Percentiles rank a stretch among this genome's conserved stretches.
phyloP scores from a whole-genome alignment of 257 asterid genomes.

The Gardenia jasminoides region DNA sequence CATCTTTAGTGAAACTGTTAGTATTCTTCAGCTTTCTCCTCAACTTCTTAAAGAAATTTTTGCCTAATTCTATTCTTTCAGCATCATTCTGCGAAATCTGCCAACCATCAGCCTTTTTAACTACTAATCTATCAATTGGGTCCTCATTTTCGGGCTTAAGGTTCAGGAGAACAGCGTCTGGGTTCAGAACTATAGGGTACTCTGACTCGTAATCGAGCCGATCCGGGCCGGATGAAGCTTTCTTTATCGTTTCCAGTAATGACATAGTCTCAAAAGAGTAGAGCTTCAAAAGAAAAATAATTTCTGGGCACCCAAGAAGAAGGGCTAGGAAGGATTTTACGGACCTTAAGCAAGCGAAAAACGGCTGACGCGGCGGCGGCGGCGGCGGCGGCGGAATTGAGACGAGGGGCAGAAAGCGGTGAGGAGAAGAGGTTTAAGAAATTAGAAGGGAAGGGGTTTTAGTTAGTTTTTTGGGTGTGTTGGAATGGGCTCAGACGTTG shows the following conservation, averaged over 20 bases:
- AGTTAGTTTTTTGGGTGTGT: too few relatives aligned
- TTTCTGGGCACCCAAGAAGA: neutral
- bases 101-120: constrained; percentile 55
- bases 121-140: constrained; percentile 25
- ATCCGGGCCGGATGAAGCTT: constrained; percentile 42
- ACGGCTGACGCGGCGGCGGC: constrained; percentile 3
- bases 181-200: constrained; percentile 57
- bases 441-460: neutral
- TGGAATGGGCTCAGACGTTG: neutral
- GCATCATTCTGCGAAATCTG: constrained; percentile 44
- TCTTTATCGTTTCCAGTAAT: constrained; percentile 60
- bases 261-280: constrained; percentile 35
- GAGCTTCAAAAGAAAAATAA: neutral
- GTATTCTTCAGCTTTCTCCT: constrained; percentile 47
- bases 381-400: neutral
- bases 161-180: constrained; percentile 41
- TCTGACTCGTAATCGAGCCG: constrained; percentile 27
- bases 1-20: constrained; percentile 40
- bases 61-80: constrained; percentile 44
- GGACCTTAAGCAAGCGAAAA: neutral
- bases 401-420: neutral
- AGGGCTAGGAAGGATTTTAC: neutral
- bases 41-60: constrained; percentile 39
- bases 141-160: constrained; percentile 48
- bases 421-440: neutral